Evolutionary conservation across 805 yeast genomes (phyloP), one percentile per base, ranked within the genome.

Genomic region (Pichia phayaonensis): DNA sequence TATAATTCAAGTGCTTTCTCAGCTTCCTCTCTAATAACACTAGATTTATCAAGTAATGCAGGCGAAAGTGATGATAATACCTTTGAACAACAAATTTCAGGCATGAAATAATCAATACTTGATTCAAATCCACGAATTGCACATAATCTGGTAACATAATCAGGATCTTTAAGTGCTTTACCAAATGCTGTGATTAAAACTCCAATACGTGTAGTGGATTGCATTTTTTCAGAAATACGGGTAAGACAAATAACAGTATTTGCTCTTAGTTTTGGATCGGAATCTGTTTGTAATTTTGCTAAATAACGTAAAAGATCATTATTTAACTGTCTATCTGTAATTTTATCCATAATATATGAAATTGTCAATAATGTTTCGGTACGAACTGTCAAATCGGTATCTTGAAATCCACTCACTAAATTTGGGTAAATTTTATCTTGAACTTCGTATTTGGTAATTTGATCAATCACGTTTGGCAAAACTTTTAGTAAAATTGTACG

Each of bases 151-250:
- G 95, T 81, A 8, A 86, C 89, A 2, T 82, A 74, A 60, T 80
- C 81, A 0, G 90, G 76, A 65, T 92, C 99, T 59, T 82, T 83
- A 44, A 92, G 72, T 0, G 95, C 85, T 59, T 90, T 84, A 2
- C 87, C 78, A 58, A 86, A 84, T 0, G 97, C 98, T 1, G 97
- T 89, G 3, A 89, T 81, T 45, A 94, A 69, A 2, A 94, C 96
- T 22, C 81, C 82, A 11, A 87, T 74, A 51, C 90, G 74, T 4
- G 85, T 72, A 16, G 63, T 66, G 21, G 71, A 60, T 58, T 80
- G 81, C 57, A 89, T 75, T 52, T 72, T 68, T 31, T 73, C 64
- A 0, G 94, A 82, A 43, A 89, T 79, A 49, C 79, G 79, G 40
- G 85, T 80, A 34, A 89, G 74, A 42, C 86, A 74, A 21, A 84